Evolutionary conservation across 768 basidiomycete genomes (phyloP).

Genomic region (Holtermannia corniformis): DNA sequence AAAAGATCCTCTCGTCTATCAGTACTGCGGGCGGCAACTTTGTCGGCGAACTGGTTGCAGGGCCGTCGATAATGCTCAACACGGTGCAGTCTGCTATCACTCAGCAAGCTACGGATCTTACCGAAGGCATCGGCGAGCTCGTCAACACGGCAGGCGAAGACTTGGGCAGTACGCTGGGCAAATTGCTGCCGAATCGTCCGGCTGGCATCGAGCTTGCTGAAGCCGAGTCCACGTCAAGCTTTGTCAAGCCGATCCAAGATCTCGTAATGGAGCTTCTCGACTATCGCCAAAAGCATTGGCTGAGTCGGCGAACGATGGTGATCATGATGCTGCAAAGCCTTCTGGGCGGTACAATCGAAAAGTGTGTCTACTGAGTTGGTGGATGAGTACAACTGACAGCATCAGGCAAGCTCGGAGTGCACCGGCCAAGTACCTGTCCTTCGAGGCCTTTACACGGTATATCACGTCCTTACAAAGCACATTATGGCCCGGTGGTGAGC

Average conservation of each 20-base stretch:
- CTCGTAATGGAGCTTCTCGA: constrained; percentile 87
- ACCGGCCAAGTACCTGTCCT: constrained; percentile 55
- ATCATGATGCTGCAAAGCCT: constrained; percentile 93
- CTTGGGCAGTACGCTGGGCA: constrained; percentile 6
- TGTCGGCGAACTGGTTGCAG: neutral
- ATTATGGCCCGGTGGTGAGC: constrained; percentile 77
- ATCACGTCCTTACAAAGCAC: constrained; percentile 60
- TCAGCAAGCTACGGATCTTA: constrained; percentile 23
- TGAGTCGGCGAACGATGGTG: constrained; percentile 87
- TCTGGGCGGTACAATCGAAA: constrained; percentile 89
- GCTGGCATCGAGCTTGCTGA: neutral
- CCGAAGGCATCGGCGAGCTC: constrained; percentile 20
- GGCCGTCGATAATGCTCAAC: constrained; percentile 23
- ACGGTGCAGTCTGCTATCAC: constrained; percentile 24
- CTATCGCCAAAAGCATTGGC: constrained; percentile 91
- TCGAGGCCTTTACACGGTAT: constrained; percentile 59
- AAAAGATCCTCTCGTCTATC: neutral
- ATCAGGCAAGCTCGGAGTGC: constrained; percentile 81
- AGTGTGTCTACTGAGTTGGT: constrained; percentile 48
- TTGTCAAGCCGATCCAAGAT: constrained; percentile 67
- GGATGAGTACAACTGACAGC: neutral
- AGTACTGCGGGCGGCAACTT: neutral
- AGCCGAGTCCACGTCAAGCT: neutral
- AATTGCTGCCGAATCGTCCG: constrained; percentile 9
- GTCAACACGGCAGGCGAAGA: constrained; percentile 16